Conservation (phyloP, 495 filamentous ascomycete genomes). For the Aspergillus indologenus region DNA sequence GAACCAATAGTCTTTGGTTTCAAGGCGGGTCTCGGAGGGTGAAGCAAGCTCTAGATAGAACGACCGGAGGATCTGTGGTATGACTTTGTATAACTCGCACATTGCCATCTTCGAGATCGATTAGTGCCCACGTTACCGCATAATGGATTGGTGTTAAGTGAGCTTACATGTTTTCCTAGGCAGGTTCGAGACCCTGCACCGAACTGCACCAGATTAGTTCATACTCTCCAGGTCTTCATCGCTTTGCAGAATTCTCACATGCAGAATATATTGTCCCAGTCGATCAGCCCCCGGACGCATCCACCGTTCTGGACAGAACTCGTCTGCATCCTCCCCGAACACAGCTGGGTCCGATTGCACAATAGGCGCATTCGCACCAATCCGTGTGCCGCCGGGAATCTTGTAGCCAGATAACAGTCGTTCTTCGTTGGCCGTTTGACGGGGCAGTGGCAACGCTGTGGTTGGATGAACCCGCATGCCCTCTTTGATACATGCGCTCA, state of each 20-base stretch:
- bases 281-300: constrained; percentile 36
- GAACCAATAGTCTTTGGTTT: constrained; percentile 16
- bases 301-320: constrained; percentile 54
- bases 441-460: constrained; percentile 22
- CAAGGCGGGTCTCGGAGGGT: constrained; percentile 2
- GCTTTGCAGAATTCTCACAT: too few species aligned
- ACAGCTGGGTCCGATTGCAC: constrained; percentile 33
- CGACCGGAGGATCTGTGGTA: constrained; percentile 18
- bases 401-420: constrained; percentile 16
- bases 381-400: constrained; percentile 18
- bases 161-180: constrained; percentile 20
- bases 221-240: too few species aligned
- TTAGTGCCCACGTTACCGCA: too few species aligned
- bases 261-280: constrained; percentile 19
- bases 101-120: constrained; percentile 12
- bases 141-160: too few species aligned
- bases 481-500: constrained; percentile 40
- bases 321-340: constrained; percentile 49
- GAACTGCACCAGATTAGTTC: constrained; percentile 11
- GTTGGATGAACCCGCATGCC: constrained; percentile 25
- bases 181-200: constrained; percentile 21
- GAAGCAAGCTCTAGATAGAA: constrained; percentile 12
- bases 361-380: constrained; percentile 30
- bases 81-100: constrained; percentile 23
- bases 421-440: constrained; percentile 18